Evolutionary conservation across 768 basidiomycete genomes (phyloP).

Genomic region (Cystobasidium onofrii): DNA sequence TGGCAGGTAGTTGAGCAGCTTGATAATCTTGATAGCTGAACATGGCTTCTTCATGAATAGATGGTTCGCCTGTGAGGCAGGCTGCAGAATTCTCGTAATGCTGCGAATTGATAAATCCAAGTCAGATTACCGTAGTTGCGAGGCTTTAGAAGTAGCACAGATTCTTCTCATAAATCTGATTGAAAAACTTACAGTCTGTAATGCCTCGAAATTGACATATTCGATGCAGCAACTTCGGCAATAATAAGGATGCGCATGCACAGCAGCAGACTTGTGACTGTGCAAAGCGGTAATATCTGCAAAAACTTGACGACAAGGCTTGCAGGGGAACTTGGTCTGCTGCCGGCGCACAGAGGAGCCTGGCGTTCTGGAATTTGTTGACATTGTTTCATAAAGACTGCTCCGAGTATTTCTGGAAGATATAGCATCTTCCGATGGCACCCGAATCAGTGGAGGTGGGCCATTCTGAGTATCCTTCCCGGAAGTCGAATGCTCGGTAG

Average conservation of each 20-base stretch:
- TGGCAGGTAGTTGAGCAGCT: not conserved
- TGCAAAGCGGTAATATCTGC: not conserved
- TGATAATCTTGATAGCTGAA: not conserved
- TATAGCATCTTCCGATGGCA: not conserved
- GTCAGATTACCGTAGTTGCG: no score
- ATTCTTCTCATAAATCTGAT: no score
- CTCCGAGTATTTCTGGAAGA: not conserved
- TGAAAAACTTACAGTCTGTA: not conserved
- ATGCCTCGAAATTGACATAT: not conserved
- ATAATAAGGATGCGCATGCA: not conserved
- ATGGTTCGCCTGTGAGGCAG: not conserved
- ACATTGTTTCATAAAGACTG: not conserved
- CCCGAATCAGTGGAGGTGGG: not conserved
- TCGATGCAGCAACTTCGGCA: not conserved
- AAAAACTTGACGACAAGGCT: not conserved
- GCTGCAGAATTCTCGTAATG: not conserved
- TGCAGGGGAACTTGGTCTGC: not conserved
- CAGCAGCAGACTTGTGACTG: not conserved
- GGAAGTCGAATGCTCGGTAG: not conserved
- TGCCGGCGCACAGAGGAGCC: not conserved
- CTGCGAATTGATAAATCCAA: not conserved
- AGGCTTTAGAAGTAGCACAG: no score
- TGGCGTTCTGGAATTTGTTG: not conserved
- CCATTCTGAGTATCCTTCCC: not conserved
- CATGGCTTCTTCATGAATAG: not conserved